Conservation (phyloP, 129 eudicot species). For the Glebionis coronaria region DNA sequence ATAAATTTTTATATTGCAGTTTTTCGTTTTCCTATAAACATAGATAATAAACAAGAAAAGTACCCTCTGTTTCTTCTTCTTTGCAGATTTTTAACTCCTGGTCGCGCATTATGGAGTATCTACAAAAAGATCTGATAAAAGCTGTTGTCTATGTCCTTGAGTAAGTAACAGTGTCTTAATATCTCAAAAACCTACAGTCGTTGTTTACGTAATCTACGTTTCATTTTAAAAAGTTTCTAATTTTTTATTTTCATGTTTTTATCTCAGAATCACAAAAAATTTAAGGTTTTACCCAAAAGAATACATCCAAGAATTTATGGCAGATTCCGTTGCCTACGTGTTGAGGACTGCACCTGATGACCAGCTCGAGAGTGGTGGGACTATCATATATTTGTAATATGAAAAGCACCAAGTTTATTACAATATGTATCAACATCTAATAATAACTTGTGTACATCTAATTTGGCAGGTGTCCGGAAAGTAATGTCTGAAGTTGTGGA, state of each 20-base stretch:
- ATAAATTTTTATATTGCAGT: slow-evolving; percentile 10
- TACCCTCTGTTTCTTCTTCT: not conserved
- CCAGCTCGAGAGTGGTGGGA: slow-evolving; percentile 63
- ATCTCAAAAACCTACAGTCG: too few species aligned
- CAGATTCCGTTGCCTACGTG: slow-evolving; percentile 67
- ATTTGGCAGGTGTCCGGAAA: slow-evolving; percentile 53
- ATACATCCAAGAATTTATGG: slow-evolving; percentile 84
- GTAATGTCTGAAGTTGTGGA: slow-evolving; percentile 54
- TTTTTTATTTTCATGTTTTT: not conserved
- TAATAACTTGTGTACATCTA: slow-evolving; percentile 15
- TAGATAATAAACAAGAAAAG: not conserved
- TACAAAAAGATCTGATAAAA: slow-evolving; percentile 60
- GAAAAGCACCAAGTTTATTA: not conserved
- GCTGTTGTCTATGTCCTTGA: slow-evolving; percentile 67
- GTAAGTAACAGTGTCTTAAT: slow-evolving; percentile 38
- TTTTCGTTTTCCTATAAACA: not conserved
- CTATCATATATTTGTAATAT: slow-evolving; percentile 13
- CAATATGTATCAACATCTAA: slow-evolving; percentile 3
- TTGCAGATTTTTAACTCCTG: slow-evolving; percentile 85
- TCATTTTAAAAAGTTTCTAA: not conserved
- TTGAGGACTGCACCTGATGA: slow-evolving; percentile 69
- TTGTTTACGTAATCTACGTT: too few species aligned
- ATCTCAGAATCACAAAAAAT: slow-evolving; percentile 50
- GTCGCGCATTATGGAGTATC: slow-evolving; percentile 84
- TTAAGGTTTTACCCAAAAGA: slow-evolving; percentile 72